Evolutionary conservation across 1,284 basidiomycete genomes (phyloP).

Genomic region (Psilocybe mexicana): DNA sequence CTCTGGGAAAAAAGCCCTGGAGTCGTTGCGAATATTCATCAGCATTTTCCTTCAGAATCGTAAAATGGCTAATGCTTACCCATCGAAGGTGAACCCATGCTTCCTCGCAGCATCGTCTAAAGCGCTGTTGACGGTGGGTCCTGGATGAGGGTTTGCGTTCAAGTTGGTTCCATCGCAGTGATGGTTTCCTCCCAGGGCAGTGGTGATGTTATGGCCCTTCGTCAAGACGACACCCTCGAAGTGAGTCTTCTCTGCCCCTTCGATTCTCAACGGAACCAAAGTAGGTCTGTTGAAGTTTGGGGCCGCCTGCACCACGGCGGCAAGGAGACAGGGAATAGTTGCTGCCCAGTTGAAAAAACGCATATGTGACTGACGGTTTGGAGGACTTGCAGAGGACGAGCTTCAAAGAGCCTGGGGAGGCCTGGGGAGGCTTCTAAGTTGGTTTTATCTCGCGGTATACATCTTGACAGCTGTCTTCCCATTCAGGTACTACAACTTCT

Average conservation of each 20-base stretch:
- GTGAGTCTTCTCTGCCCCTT: constrained; percentile 37
- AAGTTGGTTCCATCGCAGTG: constrained; percentile 45
- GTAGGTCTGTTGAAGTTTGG: constrained; percentile 27
- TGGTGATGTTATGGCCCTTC: constrained; percentile 39
- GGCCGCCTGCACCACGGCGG: background rate
- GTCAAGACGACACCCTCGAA: constrained; percentile 40
- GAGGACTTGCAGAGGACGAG: background rate
- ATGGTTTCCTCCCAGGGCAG: constrained; percentile 36
- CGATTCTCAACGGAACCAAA: constrained; percentile 39
- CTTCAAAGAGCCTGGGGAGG: background rate
- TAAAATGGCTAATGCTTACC: constrained; percentile 21
- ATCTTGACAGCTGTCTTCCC: background rate
- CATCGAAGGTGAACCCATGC: constrained; percentile 33
- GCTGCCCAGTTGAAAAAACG: constrained; percentile 4
- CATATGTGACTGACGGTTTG: constrained; percentile 3
- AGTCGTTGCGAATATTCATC: background rate
- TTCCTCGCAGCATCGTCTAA: constrained; percentile 33
- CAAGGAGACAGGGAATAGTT: background rate
- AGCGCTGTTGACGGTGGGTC: constrained; percentile 41
- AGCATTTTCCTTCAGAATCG: background rate
- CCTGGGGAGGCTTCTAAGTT: background rate
- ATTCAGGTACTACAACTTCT: background rate
- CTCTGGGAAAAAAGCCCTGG: constrained; percentile 29
- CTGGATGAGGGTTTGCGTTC: constrained; percentile 32
- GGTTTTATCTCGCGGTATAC: background rate